Evolutionary conservation across 2,329 filamentous ascomycete genomes (phyloP).

Genomic region (Xylariaceae sp.): DNA sequence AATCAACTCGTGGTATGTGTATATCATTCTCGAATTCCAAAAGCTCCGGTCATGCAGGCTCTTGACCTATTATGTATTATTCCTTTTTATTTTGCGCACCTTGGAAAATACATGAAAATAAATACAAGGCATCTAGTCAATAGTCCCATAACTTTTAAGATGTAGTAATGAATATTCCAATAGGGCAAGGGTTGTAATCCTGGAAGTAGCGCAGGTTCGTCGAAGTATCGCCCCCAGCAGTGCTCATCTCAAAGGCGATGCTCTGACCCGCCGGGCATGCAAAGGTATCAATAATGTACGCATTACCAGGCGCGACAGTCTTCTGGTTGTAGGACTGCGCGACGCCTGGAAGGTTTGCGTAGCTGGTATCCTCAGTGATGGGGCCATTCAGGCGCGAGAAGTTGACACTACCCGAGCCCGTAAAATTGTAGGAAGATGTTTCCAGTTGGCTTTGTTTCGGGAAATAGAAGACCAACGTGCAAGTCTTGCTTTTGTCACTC

Average conservation of each 20-base stretch:
- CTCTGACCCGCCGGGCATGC: slow-evolving; percentile 59
- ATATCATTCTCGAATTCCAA: too few relatives aligned
- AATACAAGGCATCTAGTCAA: too few relatives aligned
- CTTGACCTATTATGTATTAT: too few relatives aligned
- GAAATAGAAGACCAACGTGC: slow-evolving; percentile 69
- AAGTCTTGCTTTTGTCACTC: slow-evolving; percentile 60
- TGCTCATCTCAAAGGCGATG: slow-evolving; percentile 56
- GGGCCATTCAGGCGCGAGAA: slow-evolving; percentile 55
- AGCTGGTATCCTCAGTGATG: slow-evolving; percentile 58
- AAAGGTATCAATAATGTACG: slow-evolving; percentile 59
- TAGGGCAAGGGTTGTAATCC: slow-evolving; percentile 61
- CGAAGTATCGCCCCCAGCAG: slow-evolving; percentile 46
- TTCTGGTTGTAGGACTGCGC: slow-evolving; percentile 50
- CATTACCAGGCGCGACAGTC: slow-evolving; percentile 58
- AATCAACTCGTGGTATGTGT: too few relatives aligned
- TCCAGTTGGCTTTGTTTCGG: slow-evolving; percentile 61
- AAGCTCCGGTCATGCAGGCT: too few relatives aligned
- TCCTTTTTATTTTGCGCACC: too few relatives aligned
- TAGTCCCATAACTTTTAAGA: too few relatives aligned
- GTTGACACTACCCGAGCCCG: slow-evolving; percentile 56
- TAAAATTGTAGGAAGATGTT: slow-evolving; percentile 60
- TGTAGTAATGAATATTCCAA: slow-evolving; percentile 48
- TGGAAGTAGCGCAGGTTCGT: slow-evolving; percentile 67
- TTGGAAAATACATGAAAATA: too few relatives aligned
- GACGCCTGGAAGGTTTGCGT: slow-evolving; percentile 55